Base-by-base conservation (phyloP, 371 early-diverging fungal species). In the Saksenaea vasiformis region DNA sequence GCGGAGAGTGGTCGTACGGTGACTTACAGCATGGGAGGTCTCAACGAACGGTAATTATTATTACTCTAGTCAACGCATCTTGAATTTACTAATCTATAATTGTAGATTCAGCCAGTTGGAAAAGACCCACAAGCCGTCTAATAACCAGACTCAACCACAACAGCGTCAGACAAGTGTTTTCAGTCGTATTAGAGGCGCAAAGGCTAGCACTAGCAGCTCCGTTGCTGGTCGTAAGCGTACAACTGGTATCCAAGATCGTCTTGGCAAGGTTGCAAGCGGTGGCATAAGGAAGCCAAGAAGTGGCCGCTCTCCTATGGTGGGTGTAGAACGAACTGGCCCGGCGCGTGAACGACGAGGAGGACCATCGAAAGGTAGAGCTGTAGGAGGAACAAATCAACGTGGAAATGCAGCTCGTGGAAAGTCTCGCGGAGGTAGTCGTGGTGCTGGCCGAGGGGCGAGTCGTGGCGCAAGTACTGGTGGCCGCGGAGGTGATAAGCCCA, bases 41-140 rank as follows among this genome's bases (percentile, higher is more conserved):
- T 80, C 53, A 80, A 80, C 60, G 80, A 80, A 70, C 70, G 80
- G 80, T 80, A 70, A 15, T 61, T 34, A 26, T 43, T 26, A 15
- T 61, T 34, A 26, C 38, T 26, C 11, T 41, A 54, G 38, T 27
- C 27, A 28, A 34, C 34, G 14, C 31, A 14, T 34, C 13, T 11
- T 31, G 31, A 31, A 9, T n/a, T 8, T 28, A 17, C 13, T 31
- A 11, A 51, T 24, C n/a, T 60, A 62, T 64, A 59, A 39, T 44
- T 54, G 59, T 37, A 70, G 68, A 72, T 66, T 66, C 57, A 69
- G 73, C 44, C 69, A 73, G 38, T 28, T 72, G 19, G 64, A 59
- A n/a, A 65, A 66, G 44, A 24, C 44, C 22, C 56, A 47, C 19
- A 47, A 47, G 51, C 3, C 51, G 22, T 7, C 54, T 54, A 56